Base-by-base conservation (phyloP, 352 stramenopile species). In the Pelagophyceae sp. region DNA sequence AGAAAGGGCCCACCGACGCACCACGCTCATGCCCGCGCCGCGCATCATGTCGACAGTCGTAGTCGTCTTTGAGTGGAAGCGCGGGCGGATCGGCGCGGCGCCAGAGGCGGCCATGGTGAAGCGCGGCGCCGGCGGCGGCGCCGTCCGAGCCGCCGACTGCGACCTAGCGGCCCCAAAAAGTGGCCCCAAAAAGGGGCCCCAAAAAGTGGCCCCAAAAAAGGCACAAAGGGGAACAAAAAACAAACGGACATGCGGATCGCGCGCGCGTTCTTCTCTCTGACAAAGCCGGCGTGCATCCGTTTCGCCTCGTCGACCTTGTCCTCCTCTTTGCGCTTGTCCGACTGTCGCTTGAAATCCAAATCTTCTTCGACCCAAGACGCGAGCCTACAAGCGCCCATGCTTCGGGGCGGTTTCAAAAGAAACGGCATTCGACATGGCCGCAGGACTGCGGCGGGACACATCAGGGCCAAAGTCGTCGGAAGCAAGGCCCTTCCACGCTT, bases 281-380 rank as follows among this genome's bases (percentile, higher is more conserved):
- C 72, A 38, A 80, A 80, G 32, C 61, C 61, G 1, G 60, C 58
- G 38, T 80, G 77, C 0, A 61, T 71, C n/a, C 69, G 27, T 31
- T 50, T 61, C 23, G 71, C 63, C 25, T 72, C 37, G 32, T 78
- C n/a, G 0, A 35, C 15, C 23, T 65, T 58, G 45, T 76, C 76
- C 0, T 23, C 17, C 37, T 80, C 67, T 6, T 72, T 31, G 29
- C 64, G 50, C 25, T 72, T 64, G 15, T 1, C 54, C 38, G 77
- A 20, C 15, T 69, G 45, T 1, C 70, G 71, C 5, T 45, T 40
- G n/a, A 20, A 2, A 17, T 60, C 35, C 5, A 38, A 51, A 29
- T 78, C 72, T 38, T 80, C 54, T 38, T 80, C 71, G 37, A 79
- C 76, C 76, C 76, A 79, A 17, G 35, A 45, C 6, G 76, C 76